Conservation (phyloP, 2,329 filamentous ascomycete species). For the Fragosphaeria purpurea region DNA sequence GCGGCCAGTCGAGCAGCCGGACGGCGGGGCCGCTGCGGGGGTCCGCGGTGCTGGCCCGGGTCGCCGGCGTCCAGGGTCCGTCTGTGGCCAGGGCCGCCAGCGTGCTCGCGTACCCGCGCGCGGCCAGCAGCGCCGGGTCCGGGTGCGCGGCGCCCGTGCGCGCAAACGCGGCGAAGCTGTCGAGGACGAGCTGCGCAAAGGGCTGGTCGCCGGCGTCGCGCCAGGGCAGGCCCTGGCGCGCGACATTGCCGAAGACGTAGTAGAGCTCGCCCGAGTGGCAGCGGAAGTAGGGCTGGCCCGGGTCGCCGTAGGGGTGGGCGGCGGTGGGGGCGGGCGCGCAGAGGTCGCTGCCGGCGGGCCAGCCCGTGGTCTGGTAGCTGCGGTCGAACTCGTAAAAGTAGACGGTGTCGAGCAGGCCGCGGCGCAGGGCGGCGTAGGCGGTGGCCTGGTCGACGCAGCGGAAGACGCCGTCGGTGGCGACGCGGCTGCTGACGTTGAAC, state of each 20-base stretch:
- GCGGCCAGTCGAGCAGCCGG: slow-evolving; percentile 36
- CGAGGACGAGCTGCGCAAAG: slow-evolving; percentile 29
- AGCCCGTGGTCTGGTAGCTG: slow-evolving; percentile 41
- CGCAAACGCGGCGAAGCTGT: slow-evolving; percentile 42
- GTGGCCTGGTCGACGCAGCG: slow-evolving; percentile 51
- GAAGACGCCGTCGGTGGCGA: slow-evolving; percentile 50
- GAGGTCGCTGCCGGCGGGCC: slow-evolving; percentile 37
- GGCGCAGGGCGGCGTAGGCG: slow-evolving; percentile 36
- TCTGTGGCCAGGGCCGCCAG: slow-evolving; percentile 16
- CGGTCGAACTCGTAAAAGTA: slow-evolving; percentile 54
- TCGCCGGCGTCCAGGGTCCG: slow-evolving; percentile 26
- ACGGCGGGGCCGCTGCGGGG: slow-evolving; percentile 28
- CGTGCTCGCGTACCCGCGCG: slow-evolving; percentile 28
- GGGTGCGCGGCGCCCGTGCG: slow-evolving; percentile 41
- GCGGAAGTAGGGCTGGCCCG: slow-evolving; percentile 35
- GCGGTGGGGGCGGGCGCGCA: slow-evolving; percentile 31
- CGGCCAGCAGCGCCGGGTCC: slow-evolving; percentile 30
- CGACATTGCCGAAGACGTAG: slow-evolving; percentile 43
- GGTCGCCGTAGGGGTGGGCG: slow-evolving; percentile 30
- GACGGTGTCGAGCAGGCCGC: slow-evolving; percentile 34
- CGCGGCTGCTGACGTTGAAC: slow-evolving; percentile 43
- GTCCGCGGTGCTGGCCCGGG: slow-evolving; percentile 21
- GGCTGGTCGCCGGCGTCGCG: slow-evolving; percentile 34
- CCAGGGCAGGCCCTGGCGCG: slow-evolving; percentile 28
- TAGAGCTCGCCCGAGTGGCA: slow-evolving; percentile 48